Evolutionary conservation across 208 protist species (phyloP), one percentile per base, ranked within the genome.

Genomic region (Spongospora subterranea): DNA sequence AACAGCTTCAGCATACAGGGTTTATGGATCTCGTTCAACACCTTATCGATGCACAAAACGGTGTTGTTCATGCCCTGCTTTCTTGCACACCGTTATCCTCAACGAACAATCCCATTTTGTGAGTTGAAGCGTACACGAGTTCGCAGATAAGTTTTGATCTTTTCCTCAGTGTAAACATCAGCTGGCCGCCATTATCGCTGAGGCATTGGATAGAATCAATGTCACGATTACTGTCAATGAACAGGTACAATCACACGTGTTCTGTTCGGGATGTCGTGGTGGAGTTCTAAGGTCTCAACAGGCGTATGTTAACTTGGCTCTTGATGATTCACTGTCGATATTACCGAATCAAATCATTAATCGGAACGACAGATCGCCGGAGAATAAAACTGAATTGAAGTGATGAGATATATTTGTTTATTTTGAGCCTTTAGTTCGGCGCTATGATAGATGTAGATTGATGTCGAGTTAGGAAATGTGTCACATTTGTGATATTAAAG

Each of bases 151-250:
- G 6, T 43, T n/a, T n/a, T n/a, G n/a, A n/a, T n/a, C n/a, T n/a
- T n/a, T n/a, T n/a, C n/a, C n/a, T 6, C 40, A 82, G 71, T 82
- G 71, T 43, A 82, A 82, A 82, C 71, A 82, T 43, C 71, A 82
- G n/a, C n/a, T 82, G 6, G 71, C 71, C 35, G 71, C 71, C 13
- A 39, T 82, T 20, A 82, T 82, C 35, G 71, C 71, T 45, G 71
- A 82, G 6, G 71, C 71, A 35, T 6, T 35, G 6, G 35, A 35
- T 20, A 35, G 17, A n/a, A 82, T 82, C n/a, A 35, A 6, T 20
- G 35, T 6, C 71, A n/a, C 17, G 6, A 43, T 82, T 43, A n/a
- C n/a, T n/a, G n/a, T n/a, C n/a, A n/a, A n/a, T n/a, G n/a, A n/a
- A n/a, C n/a, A n/a, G n/a, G n/a, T n/a, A n/a, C n/a, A n/a, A n/a